Base-by-base conservation (phyloP, 2,329 filamentous ascomycete genomes). In the Microthyrium microscopicum region DNA sequence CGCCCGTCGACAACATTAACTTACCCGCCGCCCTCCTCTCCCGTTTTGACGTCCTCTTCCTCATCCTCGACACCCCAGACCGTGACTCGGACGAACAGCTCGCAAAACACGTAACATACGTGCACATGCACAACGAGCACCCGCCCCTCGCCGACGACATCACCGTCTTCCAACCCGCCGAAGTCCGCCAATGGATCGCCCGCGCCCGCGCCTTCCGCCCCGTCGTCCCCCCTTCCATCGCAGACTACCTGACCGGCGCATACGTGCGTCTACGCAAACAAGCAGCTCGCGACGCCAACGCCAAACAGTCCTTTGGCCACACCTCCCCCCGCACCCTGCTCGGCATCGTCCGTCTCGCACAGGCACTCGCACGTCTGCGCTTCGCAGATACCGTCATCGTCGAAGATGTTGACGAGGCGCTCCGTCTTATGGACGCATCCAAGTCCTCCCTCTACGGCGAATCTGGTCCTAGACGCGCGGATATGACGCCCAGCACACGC, bases 1-100 rank as follows among this genome's bases (percentile, higher is more conserved):
- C 87, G 1, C 89, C 89, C 1, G 85, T 98, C 18, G 89, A 98
- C 56, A 98, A 98, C 57, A 98, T 98, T 60, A 98, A 98, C 57
- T 74, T 98, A 26, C 89, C 89, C n/a, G 89, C 89, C 13, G 89
- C 89, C 15, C 72, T 98, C 15, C 71, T 98, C 35, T 94, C 87
- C 39, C 82, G 89, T 70, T 98, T 98, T 58, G 89, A 98, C 54
- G 70, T 98, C 44, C 71, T 98, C 44, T 98, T 95, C 67, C 67
- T 98, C 29, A 85, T 98, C 47, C 77, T 98, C 38, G 89, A 98
- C 61, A 93, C 83, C 24, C 87, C 89, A 3, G 77, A 75, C 13
- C 78, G 84, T 41, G 89, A 98, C 44, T 69, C 72, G 1, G 89
- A 98, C 49, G 84, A 91, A 50, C 82, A 93, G 56, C 72, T 98